Evolutionary conservation across 169 alveolate species (phyloP), one percentile per base, ranked within the genome.

Genomic region (Plasmodium vivax): DNA sequence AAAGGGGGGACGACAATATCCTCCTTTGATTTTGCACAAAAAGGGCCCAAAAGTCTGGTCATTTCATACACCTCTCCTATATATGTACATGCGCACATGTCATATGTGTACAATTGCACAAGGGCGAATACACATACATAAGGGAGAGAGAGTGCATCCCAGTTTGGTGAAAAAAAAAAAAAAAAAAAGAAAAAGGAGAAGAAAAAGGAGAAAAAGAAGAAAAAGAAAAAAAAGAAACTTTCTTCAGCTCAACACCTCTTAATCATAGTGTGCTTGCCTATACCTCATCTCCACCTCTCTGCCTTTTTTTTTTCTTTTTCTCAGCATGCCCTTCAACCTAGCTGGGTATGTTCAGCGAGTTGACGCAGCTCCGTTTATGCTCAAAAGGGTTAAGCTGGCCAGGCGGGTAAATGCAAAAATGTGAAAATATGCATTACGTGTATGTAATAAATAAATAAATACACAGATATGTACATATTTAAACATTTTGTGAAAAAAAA

Each of bases 401-500:
- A 23, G 8, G 30, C 14, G 30, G 38, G 23, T 62, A 62, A 62
- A 19, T n/a, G 36, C 36, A 19, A 62, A 62, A 62, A 23, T 62
- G 77, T 62, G 16, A 62, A 23, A 62, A 62, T 19, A 62, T 19
- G 77, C 77, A 19, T 19, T 62, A 19, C n/a, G 36, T 77, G 6
- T 36, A 12, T 23, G 27, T 23, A 23, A 23, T 23, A 23, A 23
- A 23, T 23, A 23, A 23, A 23, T 38, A 77, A 38, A 51, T 47
- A 12, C 77, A 82, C 62, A 41, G 62, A 51, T 32, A 83, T 2
- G 30, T 83, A 83, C 71, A 83, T 82, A 56, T 41, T 56, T 82
- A 82, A 62, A n/a, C 23, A 38, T 32, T 74, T 74, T 74, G 16
- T 43, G 2, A 58, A 58, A 9, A 62, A 30, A 32, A 19, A 38